Evolutionary conservation across 441 rosid species (phyloP).

Genomic region (Geranium incanum): DNA sequence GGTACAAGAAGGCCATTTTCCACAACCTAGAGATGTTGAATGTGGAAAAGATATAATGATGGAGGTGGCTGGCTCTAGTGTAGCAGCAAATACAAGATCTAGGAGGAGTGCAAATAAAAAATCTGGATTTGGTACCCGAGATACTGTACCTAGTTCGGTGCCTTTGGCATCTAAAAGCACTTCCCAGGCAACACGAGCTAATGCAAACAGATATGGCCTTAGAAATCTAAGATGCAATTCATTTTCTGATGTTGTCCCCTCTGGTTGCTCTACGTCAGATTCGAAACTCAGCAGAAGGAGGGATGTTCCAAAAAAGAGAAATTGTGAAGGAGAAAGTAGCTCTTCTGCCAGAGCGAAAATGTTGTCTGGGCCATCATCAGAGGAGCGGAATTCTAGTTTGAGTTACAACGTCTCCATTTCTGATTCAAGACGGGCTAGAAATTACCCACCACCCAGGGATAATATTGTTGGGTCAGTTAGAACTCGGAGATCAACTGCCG

Average conservation of each 20-base stretch:
- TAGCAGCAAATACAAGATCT: slow-evolving; percentile 41
- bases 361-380: slow-evolving; percentile 23
- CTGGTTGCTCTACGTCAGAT: slow-evolving; percentile 31
- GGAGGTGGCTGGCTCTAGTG: slow-evolving; percentile 47
- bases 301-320: slow-evolving; percentile 38
- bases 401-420: slow-evolving; percentile 43
- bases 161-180: slow-evolving; percentile 37
- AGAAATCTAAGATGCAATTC: slow-evolving; percentile 58
- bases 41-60: slow-evolving; percentile 22
- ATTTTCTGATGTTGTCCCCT: slow-evolving; percentile 39
- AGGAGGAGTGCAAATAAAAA: slow-evolving; percentile 33
- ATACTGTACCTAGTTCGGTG: slow-evolving; percentile 27
- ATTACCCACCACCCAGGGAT: slow-evolving; percentile 37
- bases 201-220: slow-evolving; percentile 38
- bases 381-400: slow-evolving; percentile 34
- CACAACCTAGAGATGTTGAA: slow-evolving; percentile 29
- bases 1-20: slow-evolving; percentile 21
- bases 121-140: slow-evolving; percentile 40
- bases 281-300: slow-evolving; percentile 37
- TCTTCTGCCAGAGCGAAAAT: slow-evolving; percentile 46
- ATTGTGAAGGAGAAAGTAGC: slow-evolving; percentile 57
- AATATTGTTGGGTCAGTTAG: slow-evolving; percentile 38
- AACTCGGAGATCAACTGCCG: slow-evolving; percentile 41
- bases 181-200: slow-evolving; percentile 32
- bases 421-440: slow-evolving; percentile 50